Base-by-base conservation (phyloP, 106 monocot species). In the Xerophyta viscosa region DNA sequence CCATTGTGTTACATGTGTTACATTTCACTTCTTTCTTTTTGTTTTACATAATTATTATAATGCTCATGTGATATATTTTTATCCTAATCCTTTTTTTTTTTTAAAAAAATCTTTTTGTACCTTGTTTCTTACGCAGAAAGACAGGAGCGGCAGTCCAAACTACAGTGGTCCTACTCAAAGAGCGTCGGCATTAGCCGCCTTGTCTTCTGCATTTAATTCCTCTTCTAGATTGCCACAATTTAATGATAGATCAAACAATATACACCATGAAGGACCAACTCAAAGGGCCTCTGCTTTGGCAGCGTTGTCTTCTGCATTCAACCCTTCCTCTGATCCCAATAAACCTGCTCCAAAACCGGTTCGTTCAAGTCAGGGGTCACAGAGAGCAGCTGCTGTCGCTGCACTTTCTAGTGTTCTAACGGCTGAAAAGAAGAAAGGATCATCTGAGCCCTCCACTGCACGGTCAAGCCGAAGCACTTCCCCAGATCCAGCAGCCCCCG, bases 361-460 rank as follows among this genome's bases (percentile, higher is more conserved):
- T 56, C 66, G 65, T 46, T 50, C 69, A 58, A 37, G 56, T 24
- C 77, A 66, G 54, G 80, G 80, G 10, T 81, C 92, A 41, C 92
- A 93, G 50, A 77, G 87, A 67, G 92, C 92, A 44, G 87, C 92
- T 74, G 92, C 92, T 3, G 87, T 93, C 56, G 92, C 92, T 59
- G 92, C 92, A 24, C 57, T 93, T 10, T 83, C 87, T 31, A 41
- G 17, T 43, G 92, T 93, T 54, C 60, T 93, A 42, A 88, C 87
- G 46, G 87, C 92, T 61, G 87, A 88, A 50, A 64, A 79, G 46
- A 75, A 63, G 24, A 53, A 52, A 20, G 62, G 53, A 47, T n/a
- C 57, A 27, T 65, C 72, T 69, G 73, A 75, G 48, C 29, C 69
- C 18, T 54, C 79, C n/a, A 48, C 58, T 43, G 33, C 64, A 29